phyloP scores from a whole-genome alignment of 805 yeast genomes.

The Metschnikowia orientalis region DNA sequence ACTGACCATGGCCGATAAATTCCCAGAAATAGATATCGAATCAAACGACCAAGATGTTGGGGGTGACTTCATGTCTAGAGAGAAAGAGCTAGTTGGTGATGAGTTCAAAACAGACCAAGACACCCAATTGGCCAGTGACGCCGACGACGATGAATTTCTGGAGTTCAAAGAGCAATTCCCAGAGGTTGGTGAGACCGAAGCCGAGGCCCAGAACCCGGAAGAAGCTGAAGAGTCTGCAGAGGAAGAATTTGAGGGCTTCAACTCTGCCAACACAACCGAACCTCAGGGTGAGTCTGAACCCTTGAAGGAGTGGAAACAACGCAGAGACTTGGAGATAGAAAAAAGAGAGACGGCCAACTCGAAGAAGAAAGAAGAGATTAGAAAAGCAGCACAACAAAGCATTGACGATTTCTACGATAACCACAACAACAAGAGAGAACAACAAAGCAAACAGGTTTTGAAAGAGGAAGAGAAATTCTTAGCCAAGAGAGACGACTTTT shows the following conservation, averaged over 20 bases:
- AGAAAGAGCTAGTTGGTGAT: conserved; percentile 63
- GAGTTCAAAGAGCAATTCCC: conserved; percentile 66
- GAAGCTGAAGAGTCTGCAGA: conserved; percentile 22
- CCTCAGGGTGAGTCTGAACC: conserved; percentile 47
- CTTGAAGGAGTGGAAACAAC: conserved; percentile 70
- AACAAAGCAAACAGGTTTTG: conserved; percentile 56
- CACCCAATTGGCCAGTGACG: conserved; percentile 40
- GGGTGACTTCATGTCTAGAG: conserved; percentile 63
- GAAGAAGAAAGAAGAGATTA: conserved; percentile 59
- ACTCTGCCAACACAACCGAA: conserved; percentile 12
- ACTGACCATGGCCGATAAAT: conserved; percentile 61
- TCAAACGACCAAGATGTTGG: conserved; percentile 32
- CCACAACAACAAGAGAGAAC: conserved; percentile 79
- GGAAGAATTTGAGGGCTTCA: conserved; percentile 39
- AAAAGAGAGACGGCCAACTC: conserved; percentile 72
- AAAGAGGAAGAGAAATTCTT: conserved; percentile 68
- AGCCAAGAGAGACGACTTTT: conserved; percentile 66
- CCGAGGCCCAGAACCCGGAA: conserved; percentile 10
- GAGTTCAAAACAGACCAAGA: conserved; percentile 68
- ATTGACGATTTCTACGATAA: conserved; percentile 90
- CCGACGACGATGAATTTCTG: conserved; percentile 38
- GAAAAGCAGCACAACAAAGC: conserved; percentile 72
- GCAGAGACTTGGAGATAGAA: conserved; percentile 71
- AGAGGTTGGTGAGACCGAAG: conserved; percentile 40
- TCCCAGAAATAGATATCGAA: conserved; percentile 53